Evolutionary conservation across 2,329 filamentous ascomycete species (phyloP), one percentile per base, ranked within the genome.

Genomic region (Exserohilum rostratum): DNA sequence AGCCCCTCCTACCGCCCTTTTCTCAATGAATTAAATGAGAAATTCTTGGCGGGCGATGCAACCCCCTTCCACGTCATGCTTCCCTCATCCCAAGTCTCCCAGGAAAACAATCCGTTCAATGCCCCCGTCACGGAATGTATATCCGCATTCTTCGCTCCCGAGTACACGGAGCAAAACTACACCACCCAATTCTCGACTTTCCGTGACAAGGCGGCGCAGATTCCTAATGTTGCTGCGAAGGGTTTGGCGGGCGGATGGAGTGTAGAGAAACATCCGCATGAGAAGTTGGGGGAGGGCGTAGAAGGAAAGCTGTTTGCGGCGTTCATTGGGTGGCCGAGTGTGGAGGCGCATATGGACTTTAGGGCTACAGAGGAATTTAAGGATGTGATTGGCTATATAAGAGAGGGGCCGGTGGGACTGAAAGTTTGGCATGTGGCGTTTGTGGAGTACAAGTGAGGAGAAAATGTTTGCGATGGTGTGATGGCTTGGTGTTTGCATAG

Each of bases 301-400:
- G 72, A 73, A 3, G 69, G 71, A 3, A 75, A 76, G 50, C 67
- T 78, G 50, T 77, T 77, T 61, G 61, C 80, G 3, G 53, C 77
- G n/a, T 73, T 75, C 15, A 70, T 83, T 49, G 83, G 82, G 5
- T 86, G 83, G 83, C 70, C 78, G 46, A 80, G 74, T 61, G 72
- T 81, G 17, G 79, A 83, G 31, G 73, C 72, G 43, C 83, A 85
- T 67, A 71, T 78, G 75, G 68, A 68, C 44, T 82, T 77, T 29
- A 71, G 77, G 49, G 71, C 80, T 58, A 79, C 78, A 25, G 69
- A 77, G 57, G 72, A 68, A 22, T 85, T 84, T 65, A 67, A 63
- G 30, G 67, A 74, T 18, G 70, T 75, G 13, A 77, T 82, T 53
- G 52, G 54, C 44, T 66, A 74, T 27, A 54, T 85, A 59, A 75